Evolutionary conservation across 495 filamentous ascomycete genomes (phyloP).

Genomic region (Venustampulla echinocandica): DNA sequence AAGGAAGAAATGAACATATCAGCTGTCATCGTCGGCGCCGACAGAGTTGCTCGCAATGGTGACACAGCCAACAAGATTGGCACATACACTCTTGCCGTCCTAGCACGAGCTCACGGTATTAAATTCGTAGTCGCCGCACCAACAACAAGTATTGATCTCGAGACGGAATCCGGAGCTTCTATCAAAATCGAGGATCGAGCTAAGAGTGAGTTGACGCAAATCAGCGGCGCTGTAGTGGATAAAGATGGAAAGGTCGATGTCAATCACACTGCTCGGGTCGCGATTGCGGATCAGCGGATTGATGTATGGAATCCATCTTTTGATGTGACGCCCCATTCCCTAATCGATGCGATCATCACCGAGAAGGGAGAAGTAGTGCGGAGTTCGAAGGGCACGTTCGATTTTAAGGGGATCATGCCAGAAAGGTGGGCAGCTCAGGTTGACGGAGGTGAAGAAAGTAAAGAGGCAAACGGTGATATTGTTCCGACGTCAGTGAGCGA

Average conservation of each 20-base stretch:
- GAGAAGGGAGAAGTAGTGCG: conserved; percentile 84
- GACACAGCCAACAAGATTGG: conserved; percentile 99
- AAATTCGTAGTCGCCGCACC: conserved; percentile 95
- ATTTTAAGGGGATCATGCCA: conserved; percentile 48
- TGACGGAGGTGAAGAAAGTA: no score
- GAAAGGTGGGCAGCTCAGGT: conserved; percentile 35
- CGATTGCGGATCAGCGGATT: conserved; percentile 73
- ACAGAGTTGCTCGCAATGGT: conserved; percentile 90
- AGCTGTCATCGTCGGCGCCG: conserved; percentile 88
- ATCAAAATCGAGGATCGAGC: conserved; percentile 87
- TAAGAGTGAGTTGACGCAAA: conserved; percentile 65
- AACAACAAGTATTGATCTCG: conserved; percentile 84
- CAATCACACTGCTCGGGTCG: conserved; percentile 53
- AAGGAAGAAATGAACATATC: conserved; percentile 52
- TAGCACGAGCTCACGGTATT: conserved; percentile 75
- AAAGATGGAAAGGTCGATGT: conserved; percentile 40
- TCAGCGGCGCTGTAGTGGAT: conserved; percentile 61
- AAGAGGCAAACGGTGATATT: background rate
- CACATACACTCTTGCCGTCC: conserved; percentile 83
- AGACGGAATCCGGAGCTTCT: conserved; percentile 60
- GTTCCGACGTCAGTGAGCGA: conserved; percentile 4
- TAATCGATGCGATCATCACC: conserved; percentile 92
- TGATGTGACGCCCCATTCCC: conserved; percentile 75
- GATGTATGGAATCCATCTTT: conserved; percentile 94
- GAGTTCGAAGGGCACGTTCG: conserved; percentile 61